phyloP scores from a whole-genome alignment of 306 rosid species.

The Carpinus fangiana region DNA sequence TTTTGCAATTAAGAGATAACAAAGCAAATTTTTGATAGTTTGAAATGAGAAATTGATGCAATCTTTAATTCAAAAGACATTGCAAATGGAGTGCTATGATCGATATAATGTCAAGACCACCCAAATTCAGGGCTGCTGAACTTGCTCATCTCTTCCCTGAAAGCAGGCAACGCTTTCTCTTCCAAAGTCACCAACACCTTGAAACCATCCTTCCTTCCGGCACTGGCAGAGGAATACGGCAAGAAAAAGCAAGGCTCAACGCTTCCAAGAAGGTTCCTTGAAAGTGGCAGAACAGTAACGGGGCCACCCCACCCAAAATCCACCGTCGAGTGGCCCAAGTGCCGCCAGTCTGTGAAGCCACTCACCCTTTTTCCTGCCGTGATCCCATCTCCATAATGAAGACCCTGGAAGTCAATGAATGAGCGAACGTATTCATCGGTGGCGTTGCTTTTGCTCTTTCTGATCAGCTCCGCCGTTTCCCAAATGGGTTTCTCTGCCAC shows the following conservation, averaged over 20 bases:
- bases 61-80: too few relatives aligned
- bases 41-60: too few relatives aligned
- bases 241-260: conserved; percentile 82
- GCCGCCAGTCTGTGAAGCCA: conserved; percentile 95
- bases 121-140: conserved; percentile 34
- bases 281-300: conserved; percentile 74
- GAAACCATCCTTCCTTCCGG: conserved; percentile 50
- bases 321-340: conserved; percentile 75
- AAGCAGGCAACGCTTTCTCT: conserved; percentile 56
- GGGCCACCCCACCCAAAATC: conserved; percentile 99
- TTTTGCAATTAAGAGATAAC: too few relatives aligned
- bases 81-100: too few relatives aligned
- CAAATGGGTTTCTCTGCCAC: conserved; percentile 56
- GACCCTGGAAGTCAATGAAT: conserved; percentile 62
- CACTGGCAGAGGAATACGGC: conserved; percentile 55
- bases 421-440: conserved; percentile 71
- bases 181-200: conserved; percentile 57
- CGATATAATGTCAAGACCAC: background rate
- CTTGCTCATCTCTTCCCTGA: conserved; percentile 53
- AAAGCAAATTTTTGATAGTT: too few relatives aligned
- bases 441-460: conserved; percentile 69
- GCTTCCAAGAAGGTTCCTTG: conserved; percentile 66
- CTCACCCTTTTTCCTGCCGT: conserved; percentile 70
- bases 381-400: conserved; percentile 63
- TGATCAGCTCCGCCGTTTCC: conserved; percentile 68